Evolutionary conservation across 768 basidiomycete species (phyloP).

Genomic region (Roridomyces roridus): DNA sequence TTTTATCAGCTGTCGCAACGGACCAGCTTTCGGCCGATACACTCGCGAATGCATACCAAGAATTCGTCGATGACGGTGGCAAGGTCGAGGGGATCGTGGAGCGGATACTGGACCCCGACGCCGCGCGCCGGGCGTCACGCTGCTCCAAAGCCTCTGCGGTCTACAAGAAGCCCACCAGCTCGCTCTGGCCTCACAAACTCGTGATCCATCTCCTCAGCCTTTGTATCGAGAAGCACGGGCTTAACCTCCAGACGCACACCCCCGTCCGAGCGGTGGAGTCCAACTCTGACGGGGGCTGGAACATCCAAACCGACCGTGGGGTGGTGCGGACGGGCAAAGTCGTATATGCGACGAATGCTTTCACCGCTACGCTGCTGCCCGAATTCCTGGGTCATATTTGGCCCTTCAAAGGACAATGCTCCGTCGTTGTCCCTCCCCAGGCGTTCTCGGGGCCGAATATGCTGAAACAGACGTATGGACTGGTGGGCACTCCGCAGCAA

Average conservation of each 20-base stretch:
- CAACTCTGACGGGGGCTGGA: constrained; percentile 17
- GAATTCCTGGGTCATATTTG: constrained; percentile 30
- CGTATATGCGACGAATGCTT: constrained; percentile 55
- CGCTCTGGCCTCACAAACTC: constrained; percentile 31
- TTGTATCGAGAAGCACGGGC: constrained; percentile 25
- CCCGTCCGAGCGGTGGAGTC: constrained; percentile 12
- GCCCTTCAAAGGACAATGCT: constrained; percentile 30
- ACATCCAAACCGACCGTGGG: constrained; percentile 43
- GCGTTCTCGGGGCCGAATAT: constrained; percentile 26
- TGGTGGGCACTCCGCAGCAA: not conserved
- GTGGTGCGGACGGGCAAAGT: constrained; percentile 38
- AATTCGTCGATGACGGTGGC: constrained; percentile 36
- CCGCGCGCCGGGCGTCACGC: constrained; percentile 26
- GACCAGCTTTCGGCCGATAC: constrained; percentile 27
- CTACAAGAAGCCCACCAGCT: constrained; percentile 22
- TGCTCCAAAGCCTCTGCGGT: constrained; percentile 13
- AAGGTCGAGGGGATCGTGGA: constrained; percentile 30
- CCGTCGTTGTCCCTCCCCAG: constrained; percentile 28
- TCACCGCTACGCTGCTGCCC: constrained; percentile 45
- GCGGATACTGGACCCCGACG: constrained; percentile 27
- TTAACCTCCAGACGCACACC: constrained; percentile 40
- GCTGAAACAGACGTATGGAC: constrained; percentile 24
- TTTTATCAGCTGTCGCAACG: constrained; percentile 20
- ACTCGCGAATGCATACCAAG: constrained; percentile 25
- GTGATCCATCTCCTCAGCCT: constrained; percentile 25